Conservation (phyloP, 371 early-diverging fungal species). For the Haplosporangium sp. region DNA sequence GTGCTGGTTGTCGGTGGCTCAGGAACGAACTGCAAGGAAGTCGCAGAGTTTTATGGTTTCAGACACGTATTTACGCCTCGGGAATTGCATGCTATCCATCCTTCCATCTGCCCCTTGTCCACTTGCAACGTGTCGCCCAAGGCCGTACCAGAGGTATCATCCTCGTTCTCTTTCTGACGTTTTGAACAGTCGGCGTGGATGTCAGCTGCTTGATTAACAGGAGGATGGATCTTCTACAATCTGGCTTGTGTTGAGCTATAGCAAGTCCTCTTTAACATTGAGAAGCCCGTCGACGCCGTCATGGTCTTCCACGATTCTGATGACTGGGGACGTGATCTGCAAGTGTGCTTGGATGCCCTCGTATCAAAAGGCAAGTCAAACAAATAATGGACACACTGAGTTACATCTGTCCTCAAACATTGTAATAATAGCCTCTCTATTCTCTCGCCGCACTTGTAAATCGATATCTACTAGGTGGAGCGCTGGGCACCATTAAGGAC, state of each 20-base stretch:
- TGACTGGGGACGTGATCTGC: conserved; percentile 90
- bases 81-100: conserved; percentile 79
- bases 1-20: conserved; percentile 82
- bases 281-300: conserved; percentile 73
- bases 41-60: conserved; percentile 84
- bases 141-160: conserved; percentile 30
- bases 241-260: not conserved
- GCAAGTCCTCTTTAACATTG: conserved; percentile 58
- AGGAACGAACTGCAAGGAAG: conserved; percentile 68
- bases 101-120: conserved; percentile 81
- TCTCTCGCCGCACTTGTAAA: not conserved
- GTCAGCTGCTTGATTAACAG: too few relatives aligned
- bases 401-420: too few relatives aligned
- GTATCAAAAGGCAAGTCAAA: conserved; percentile 67
- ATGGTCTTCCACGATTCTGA: conserved; percentile 91
- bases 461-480: conserved; percentile 62
- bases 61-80: conserved; percentile 74
- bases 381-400: too few relatives aligned
- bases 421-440: not conserved
- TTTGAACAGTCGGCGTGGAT: too few relatives aligned
- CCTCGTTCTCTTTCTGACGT: not conserved
- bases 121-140: conserved; percentile 31
- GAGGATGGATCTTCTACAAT: too few relatives aligned
- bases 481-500: conserved; percentile 55
- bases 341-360: conserved; percentile 82